These are phyloP conservation scores for Zea mays DNA, from an alignment of 176 grass and related monocot species.

Conservation along the genomic window DNA sequence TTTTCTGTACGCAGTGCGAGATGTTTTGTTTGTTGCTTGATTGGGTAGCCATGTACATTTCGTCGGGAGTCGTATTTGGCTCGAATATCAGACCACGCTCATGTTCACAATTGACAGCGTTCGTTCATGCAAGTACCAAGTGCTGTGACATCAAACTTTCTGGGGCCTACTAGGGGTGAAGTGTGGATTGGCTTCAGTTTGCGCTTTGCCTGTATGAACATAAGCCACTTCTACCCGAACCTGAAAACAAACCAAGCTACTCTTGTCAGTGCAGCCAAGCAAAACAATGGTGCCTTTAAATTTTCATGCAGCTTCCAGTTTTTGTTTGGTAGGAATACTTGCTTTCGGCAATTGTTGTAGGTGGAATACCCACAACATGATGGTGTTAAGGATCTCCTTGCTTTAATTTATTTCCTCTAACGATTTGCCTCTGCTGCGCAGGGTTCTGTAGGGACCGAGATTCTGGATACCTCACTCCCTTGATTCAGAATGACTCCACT, in stretches of 20 bases:
- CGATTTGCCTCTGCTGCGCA: not conserved
- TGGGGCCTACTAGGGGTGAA: not conserved
- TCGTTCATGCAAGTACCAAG: not conserved
- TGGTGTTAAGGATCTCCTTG: not conserved
- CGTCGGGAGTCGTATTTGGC: not conserved
- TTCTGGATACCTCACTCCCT: slow-evolving; percentile 16
- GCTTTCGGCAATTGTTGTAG: not conserved
- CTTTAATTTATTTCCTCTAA: slow-evolving; percentile 11
- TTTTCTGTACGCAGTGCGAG: not conserved
- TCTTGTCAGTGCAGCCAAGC: not conserved
- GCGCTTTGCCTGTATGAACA: not conserved
- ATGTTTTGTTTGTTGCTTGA: not conserved
- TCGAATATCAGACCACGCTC: not conserved
- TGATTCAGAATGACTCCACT: slow-evolving; percentile 71
- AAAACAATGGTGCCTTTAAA: not conserved
- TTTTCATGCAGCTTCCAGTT: not conserved
- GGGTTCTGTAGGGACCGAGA: slow-evolving; percentile 32
- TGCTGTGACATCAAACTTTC: not conserved
- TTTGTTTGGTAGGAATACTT: not conserved
- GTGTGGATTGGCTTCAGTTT: not conserved
- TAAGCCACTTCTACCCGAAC: not conserved
- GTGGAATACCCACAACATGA: not conserved
- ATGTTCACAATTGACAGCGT: no score
- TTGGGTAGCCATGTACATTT: not conserved
- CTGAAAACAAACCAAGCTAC: not conserved